Conservation (phyloP, 352 stramenopile genomes). For the Pythium coloratum region DNA sequence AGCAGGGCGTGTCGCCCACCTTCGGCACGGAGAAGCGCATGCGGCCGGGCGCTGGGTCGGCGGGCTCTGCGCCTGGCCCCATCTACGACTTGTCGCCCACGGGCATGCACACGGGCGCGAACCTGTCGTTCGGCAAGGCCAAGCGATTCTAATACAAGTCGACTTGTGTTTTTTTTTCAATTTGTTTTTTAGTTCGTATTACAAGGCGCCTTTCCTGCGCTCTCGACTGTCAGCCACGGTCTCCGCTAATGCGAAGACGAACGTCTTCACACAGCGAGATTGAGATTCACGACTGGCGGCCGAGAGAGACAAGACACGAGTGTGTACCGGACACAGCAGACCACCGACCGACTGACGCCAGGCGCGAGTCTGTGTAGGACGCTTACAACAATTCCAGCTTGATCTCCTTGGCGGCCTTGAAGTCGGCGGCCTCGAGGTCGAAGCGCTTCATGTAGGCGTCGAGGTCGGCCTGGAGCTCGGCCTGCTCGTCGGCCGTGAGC, state of each 20-base stretch:
- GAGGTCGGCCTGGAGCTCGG: slow-evolving; percentile 79
- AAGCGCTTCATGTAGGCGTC: slow-evolving; percentile 89
- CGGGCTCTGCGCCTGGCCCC: slow-evolving; percentile 38
- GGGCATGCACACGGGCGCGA: slow-evolving; percentile 55
- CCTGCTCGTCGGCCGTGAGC: slow-evolving; percentile 75
- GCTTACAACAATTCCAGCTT: slow-evolving; percentile 87
- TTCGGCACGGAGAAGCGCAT: slow-evolving; percentile 71
- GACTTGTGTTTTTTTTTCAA: not conserved
- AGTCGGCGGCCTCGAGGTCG: slow-evolving; percentile 71
- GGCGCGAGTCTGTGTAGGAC: not conserved
- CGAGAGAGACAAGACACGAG: not conserved
- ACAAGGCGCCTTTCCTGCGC: not conserved
- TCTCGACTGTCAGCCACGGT: not conserved
- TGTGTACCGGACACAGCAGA: not conserved
- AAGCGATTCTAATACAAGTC: slow-evolving; percentile 47
- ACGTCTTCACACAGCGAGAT: no score
- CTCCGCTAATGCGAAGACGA: not conserved
- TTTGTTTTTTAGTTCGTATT: slow-evolving; percentile 14
- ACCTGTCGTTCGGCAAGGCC: slow-evolving; percentile 63
- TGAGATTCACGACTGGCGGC: no score
- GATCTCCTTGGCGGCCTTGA: slow-evolving; percentile 83
- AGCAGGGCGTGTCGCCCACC: slow-evolving; percentile 55
- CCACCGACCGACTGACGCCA: no score
- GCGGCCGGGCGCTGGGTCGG: slow-evolving; percentile 23
- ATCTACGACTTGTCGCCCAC: slow-evolving; percentile 74